Conservation (phyloP, 257 asterid species). For the Thymus quinquecostatus region DNA sequence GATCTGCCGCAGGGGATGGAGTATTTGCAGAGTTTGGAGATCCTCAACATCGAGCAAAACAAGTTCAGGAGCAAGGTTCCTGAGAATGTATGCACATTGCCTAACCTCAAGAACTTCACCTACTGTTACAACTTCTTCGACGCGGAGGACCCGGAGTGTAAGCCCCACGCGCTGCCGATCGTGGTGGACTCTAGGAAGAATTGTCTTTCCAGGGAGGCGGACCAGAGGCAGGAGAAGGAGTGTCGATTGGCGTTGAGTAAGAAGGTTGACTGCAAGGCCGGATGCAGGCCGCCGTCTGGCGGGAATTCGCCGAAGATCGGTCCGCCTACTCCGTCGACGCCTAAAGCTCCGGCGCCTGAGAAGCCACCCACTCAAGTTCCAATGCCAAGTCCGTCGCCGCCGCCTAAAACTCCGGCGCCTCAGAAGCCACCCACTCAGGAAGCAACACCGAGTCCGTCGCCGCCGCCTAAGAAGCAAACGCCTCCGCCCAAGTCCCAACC, state of each 20-base stretch:
- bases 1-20: constrained; percentile 57
- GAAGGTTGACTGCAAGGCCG: constrained; percentile 53
- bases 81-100: constrained; percentile 52
- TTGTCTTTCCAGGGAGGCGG: constrained; percentile 44
- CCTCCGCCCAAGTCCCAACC: background rate
- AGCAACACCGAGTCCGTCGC: background rate
- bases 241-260: constrained; percentile 46
- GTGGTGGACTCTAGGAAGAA: constrained; percentile 54
- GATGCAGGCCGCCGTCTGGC: constrained; percentile 36
- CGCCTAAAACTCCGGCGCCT: background rate
- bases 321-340: background rate
- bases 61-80: constrained; percentile 64
- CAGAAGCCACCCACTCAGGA: background rate
- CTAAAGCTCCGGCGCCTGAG: background rate
- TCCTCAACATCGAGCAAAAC: constrained; percentile 44
- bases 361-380: background rate
- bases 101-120: constrained; percentile 49
- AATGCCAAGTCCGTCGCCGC: background rate
- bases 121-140: constrained; percentile 60
- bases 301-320: constrained; percentile 25
- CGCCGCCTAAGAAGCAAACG: background rate
- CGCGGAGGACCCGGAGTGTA: constrained; percentile 34
- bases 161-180: constrained; percentile 21
- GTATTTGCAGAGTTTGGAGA: constrained; percentile 48
- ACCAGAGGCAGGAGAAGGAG: constrained; percentile 54